Conservation (phyloP, 768 basidiomycete genomes). For the Russula olivacea region DNA sequence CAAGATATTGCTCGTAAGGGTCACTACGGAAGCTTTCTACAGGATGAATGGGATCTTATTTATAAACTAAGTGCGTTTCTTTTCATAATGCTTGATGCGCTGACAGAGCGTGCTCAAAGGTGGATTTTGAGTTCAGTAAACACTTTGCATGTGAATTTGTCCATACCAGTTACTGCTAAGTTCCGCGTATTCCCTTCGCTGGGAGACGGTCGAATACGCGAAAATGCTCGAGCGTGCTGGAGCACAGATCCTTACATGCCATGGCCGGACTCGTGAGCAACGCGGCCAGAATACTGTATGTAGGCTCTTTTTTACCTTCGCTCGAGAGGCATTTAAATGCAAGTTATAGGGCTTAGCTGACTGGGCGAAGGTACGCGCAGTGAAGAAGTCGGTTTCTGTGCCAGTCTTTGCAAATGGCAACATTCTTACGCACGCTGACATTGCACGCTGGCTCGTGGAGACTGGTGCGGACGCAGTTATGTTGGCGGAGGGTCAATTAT, state of each 20-base stretch:
- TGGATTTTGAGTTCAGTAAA: constrained; percentile 50
- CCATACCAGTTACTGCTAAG: constrained; percentile 93
- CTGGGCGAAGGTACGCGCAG: constrained; percentile 84
- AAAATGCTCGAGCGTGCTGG: constrained; percentile 94
- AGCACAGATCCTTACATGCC: constrained; percentile 91
- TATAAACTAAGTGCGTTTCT: constrained; percentile 59
- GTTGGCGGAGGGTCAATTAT: constrained; percentile 91
- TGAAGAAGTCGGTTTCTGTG: constrained; percentile 83
- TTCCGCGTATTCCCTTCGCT: constrained; percentile 85
- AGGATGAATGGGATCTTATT: constrained; percentile 93
- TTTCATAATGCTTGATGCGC: neutral
- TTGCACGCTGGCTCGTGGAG: constrained; percentile 66
- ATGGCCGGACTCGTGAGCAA: constrained; percentile 87
- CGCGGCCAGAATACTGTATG: constrained; percentile 74
- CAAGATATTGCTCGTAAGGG: constrained; percentile 91
- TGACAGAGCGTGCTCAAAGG: neutral
- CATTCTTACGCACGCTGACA: constrained; percentile 81
- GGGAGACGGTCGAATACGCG: constrained; percentile 87
- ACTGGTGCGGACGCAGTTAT: constrained; percentile 92
- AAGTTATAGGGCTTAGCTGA: constrained; percentile 70
- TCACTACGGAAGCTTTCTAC: constrained; percentile 82
- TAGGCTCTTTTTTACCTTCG: constrained; percentile 12
- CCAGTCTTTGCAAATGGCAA: constrained; percentile 98
- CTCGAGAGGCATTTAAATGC: neutral
- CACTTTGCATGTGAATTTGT: constrained; percentile 74